phyloP scores from a whole-genome alignment of 257 asterid genomes.

The Solanum chiquidenum region DNA sequence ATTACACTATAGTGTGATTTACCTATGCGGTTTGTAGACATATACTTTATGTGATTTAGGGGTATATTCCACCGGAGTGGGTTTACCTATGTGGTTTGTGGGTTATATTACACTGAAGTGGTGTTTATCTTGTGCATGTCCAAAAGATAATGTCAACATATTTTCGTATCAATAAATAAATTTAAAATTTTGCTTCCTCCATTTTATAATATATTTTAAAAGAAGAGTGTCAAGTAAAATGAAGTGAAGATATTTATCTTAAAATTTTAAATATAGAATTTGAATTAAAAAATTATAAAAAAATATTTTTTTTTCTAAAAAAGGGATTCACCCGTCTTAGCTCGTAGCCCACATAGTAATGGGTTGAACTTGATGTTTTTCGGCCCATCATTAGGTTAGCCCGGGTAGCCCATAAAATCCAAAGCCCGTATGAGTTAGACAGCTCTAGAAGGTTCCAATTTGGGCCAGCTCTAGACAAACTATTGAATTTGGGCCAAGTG shows the following conservation, averaged over 20 bases:
- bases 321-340: accelerated
- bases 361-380: not conserved
- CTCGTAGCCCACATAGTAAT: not conserved
- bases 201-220: not conserved
- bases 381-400: not conserved
- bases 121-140: not conserved
- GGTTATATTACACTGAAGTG: not conserved
- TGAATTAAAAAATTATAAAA: accelerated
- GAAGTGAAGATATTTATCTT: not conserved
- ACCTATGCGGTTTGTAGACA: not conserved
- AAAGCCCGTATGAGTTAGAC: not conserved
- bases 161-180: not conserved
- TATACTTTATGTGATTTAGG: not conserved
- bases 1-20: not conserved
- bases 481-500: not conserved
- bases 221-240: not conserved
- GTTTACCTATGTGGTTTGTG: not conserved
- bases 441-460: not conserved
- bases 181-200: not conserved
- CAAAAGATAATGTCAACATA: too few species aligned
- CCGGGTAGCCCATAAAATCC: not conserved
- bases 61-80: not conserved
- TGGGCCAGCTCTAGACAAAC: not conserved
- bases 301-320: too few species aligned
- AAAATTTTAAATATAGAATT: too few species aligned